phyloP scores from a whole-genome alignment of 345 rosid species.

The Mercurialis annua region DNA sequence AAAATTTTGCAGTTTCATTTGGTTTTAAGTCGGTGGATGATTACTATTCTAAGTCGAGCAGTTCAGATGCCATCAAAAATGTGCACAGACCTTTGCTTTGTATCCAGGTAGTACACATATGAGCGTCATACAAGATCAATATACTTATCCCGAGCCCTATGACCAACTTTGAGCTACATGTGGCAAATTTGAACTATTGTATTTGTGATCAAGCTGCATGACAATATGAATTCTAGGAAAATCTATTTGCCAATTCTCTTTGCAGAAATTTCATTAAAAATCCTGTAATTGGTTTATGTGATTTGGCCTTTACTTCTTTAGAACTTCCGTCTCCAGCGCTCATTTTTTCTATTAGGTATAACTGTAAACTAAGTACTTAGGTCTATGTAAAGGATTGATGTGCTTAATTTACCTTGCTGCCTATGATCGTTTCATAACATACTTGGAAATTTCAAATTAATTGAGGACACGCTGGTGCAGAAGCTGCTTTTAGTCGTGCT shows the following conservation, averaged over 20 bases:
- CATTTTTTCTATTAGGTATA: background rate
- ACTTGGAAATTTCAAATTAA: background rate
- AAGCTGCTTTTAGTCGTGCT: background rate
- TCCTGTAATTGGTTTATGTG: too few relatives aligned
- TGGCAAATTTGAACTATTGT: background rate
- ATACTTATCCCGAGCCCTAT: background rate
- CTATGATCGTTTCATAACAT: background rate
- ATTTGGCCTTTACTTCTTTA: background rate
- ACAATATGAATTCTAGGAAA: background rate
- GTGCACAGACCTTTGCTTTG: constrained; percentile 72
- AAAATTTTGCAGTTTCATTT: constrained; percentile 62
- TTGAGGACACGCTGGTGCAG: background rate
- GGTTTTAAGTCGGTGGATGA: constrained; percentile 93
- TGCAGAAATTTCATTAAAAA: too few relatives aligned
- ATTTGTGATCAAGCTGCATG: background rate
- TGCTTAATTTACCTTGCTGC: background rate
- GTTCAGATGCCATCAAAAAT: constrained; percentile 66
- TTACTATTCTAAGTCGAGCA: constrained; percentile 77
- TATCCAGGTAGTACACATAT: constrained; percentile 58
- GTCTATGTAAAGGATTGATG: background rate
- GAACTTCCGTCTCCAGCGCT: background rate
- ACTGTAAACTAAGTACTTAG: background rate
- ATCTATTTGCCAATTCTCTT: too few relatives aligned
- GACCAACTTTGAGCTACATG: background rate
- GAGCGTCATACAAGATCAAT: background rate